These are phyloP conservation scores for Cryptococcus amylolentus DNA, from an alignment of 1,284 basidiomycete genomes.

Conservation along the genomic window DNA sequence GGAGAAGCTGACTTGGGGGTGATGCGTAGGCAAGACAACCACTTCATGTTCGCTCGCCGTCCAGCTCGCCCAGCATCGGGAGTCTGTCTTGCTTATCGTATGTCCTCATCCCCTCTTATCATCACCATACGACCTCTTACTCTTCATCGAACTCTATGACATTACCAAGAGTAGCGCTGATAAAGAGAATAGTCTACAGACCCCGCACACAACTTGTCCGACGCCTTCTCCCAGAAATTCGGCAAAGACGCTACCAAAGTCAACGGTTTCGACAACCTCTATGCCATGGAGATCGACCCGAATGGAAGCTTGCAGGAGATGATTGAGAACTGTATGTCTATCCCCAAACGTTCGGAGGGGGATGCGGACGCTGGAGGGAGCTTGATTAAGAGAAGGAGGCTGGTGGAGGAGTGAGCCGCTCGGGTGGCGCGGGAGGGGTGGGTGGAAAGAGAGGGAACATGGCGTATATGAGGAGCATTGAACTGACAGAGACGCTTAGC, in stretches of 20 bases:
- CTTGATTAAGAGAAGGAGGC: neutral
- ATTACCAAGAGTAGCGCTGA: too few relatives aligned
- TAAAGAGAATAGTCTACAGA: slow-evolving; percentile 74
- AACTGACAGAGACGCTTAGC: slow-evolving; percentile 14
- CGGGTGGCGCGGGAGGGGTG: neutral
- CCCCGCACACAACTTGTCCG: slow-evolving; percentile 97
- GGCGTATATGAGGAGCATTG: too few relatives aligned
- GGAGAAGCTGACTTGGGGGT: neutral
- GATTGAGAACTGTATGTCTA: slow-evolving; percentile 83
- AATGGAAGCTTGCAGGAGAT: slow-evolving; percentile 96
- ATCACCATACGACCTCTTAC: neutral
- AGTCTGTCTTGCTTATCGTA: slow-evolving; percentile 91
- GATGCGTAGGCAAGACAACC: slow-evolving; percentile 78
- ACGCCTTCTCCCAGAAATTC: slow-evolving; percentile 99
- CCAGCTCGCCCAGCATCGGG: slow-evolving; percentile 77
- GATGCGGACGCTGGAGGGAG: neutral
- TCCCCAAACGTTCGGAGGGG: neutral
- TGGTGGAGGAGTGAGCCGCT: neutral
- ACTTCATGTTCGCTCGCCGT: slow-evolving; percentile 95
- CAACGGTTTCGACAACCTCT: slow-evolving; percentile 95
- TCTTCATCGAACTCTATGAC: neutral
- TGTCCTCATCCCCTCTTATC: slow-evolving; percentile 40
- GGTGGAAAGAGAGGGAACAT: neutral
- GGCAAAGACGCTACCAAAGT: slow-evolving; percentile 99
- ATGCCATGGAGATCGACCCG: slow-evolving; percentile 99